These are phyloP conservation scores for Xerocomus minutiporus DNA, from an alignment of 1,284 basidiomycete genomes.

Conservation along the genomic window DNA sequence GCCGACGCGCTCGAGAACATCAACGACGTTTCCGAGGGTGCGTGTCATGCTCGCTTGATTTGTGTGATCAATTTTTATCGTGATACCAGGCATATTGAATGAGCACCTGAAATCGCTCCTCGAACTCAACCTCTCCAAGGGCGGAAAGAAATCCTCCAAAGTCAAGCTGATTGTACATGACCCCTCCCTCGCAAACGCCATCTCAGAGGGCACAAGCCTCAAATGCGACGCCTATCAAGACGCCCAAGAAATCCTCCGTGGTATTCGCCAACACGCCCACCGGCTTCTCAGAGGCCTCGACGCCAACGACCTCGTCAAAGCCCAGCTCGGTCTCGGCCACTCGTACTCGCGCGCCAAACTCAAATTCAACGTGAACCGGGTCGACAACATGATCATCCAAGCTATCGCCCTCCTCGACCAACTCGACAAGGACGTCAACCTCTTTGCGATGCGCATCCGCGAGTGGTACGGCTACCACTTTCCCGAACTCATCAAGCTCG, in stretches of 20 bases:
- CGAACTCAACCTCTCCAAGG: constrained; percentile 82
- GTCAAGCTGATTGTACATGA: constrained; percentile 86
- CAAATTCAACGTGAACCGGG: constrained; percentile 99
- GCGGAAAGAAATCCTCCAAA: constrained; percentile 71
- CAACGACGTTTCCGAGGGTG: constrained; percentile 96
- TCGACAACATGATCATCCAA: constrained; percentile 99
- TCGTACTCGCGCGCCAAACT: constrained; percentile 97
- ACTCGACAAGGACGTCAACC: constrained; percentile 99
- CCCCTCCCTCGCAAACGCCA: constrained; percentile 71
- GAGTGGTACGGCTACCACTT: constrained; percentile 99
- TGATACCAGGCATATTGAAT: constrained; percentile 70
- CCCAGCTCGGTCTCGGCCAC: constrained; percentile 96
- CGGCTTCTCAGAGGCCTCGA: constrained; percentile 90
- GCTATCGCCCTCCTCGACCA: constrained; percentile 98
- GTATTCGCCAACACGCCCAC: constrained; percentile 88
- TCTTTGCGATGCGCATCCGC: constrained; percentile 96
- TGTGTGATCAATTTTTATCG: neutral
- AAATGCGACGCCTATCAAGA: constrained; percentile 87
- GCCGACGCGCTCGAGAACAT: constrained; percentile 95
- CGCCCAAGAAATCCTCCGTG: constrained; percentile 87
- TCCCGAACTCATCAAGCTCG: constrained; percentile 93
- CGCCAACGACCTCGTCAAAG: constrained; percentile 84
- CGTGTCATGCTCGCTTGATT: constrained; percentile 10
- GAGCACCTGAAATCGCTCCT: constrained; percentile 85
- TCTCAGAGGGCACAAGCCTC: constrained; percentile 76